Evolutionary conservation across 441 rosid species (phyloP), one percentile per base, ranked within the genome.

Genomic region (Eutrema salsugineum): DNA sequence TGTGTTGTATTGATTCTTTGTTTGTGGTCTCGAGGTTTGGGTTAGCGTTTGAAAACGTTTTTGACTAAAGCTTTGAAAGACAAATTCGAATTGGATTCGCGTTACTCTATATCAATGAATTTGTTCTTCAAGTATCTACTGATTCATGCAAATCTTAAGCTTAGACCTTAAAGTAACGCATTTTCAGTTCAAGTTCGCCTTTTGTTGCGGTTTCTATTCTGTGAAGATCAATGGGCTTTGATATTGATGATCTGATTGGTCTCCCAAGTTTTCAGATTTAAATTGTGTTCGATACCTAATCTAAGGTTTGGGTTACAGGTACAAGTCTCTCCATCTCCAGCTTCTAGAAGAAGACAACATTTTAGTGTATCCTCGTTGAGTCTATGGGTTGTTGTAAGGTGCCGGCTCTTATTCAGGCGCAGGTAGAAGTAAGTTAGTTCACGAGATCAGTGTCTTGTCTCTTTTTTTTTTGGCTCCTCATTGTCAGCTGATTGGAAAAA

Each of bases 351-450:
- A 53, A 54, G 40, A 7, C 40, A 67, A 40, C 53, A 30, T 53
- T 63, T 11, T 47, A 32, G 38, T 43, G 59, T 43, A 22, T 32
- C 36, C n/a, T 51, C 42, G 19, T 60, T 44, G 38, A 60, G 74
- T 49, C 32, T 56, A 86, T 86, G 90, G 87, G 83, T 62, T 59
- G 53, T 66, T 84, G 83, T 76, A 77, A 76, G 71, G 80, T 70
- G 50, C 77, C 73, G 50, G 78, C 76, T 68, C 83, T 81, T 58
- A 43, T 72, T 58, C 71, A 72, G 66, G 77, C 87, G 46, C 82
- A 79, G 33, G 68, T 83, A 61, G 84, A 85, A 81, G 94, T 88
- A 85, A 84, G 85, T 73, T 33, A 42, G 56, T 43, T 36, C 17
- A 68, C 11, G 19, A 38, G 38, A 50, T 24, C 36, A 19, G n/a